phyloP scores from a whole-genome alignment of 208 protist genomes.

The Leishmania braziliensis region DNA sequence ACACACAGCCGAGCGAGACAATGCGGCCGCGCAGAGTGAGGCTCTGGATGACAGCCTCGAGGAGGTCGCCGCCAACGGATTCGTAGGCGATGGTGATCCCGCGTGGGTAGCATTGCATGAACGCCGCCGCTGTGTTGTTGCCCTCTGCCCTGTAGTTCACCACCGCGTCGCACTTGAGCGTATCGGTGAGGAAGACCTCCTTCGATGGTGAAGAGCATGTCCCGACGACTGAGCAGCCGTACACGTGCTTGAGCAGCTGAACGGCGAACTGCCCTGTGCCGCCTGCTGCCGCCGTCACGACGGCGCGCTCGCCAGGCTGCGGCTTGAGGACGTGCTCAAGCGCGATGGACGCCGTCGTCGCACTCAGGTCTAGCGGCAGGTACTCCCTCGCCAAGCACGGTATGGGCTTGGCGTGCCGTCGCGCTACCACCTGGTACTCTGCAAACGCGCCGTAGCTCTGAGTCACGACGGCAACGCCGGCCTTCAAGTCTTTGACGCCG shows the following conservation, averaged over 20 bases:
- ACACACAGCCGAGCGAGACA: constrained; percentile 84
- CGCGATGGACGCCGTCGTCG: constrained; percentile 86
- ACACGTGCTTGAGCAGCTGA: constrained; percentile 87
- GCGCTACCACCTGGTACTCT: constrained; percentile 73
- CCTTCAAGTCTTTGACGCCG: constrained; percentile 43
- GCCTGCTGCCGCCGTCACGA: constrained; percentile 90
- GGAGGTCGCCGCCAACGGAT: constrained; percentile 86
- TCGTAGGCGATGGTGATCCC: constrained; percentile 92
- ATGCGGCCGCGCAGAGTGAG: constrained; percentile 75
- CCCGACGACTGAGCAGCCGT: constrained; percentile 84
- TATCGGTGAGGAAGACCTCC: constrained; percentile 57
- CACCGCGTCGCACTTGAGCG: constrained; percentile 74
- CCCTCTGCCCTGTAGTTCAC: constrained; percentile 66
- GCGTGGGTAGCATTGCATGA: constrained; percentile 41
- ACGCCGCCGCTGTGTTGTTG: constrained; percentile 17
- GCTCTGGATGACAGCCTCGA: constrained; percentile 64
- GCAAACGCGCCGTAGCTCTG: constrained; percentile 80
- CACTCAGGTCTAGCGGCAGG: constrained; percentile 83
- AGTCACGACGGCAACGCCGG: constrained; percentile 69
- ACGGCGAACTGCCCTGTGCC: constrained; percentile 91
- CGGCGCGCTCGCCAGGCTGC: constrained; percentile 66
- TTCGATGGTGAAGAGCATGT: constrained; percentile 86
- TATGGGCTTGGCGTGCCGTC: constrained; percentile 50
- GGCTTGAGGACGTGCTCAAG: constrained; percentile 75
- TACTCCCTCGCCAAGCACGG: constrained; percentile 53